phyloP scores from a whole-genome alignment of 192 early-diverging fungal genomes.

The Dimargaris cristalligena region DNA sequence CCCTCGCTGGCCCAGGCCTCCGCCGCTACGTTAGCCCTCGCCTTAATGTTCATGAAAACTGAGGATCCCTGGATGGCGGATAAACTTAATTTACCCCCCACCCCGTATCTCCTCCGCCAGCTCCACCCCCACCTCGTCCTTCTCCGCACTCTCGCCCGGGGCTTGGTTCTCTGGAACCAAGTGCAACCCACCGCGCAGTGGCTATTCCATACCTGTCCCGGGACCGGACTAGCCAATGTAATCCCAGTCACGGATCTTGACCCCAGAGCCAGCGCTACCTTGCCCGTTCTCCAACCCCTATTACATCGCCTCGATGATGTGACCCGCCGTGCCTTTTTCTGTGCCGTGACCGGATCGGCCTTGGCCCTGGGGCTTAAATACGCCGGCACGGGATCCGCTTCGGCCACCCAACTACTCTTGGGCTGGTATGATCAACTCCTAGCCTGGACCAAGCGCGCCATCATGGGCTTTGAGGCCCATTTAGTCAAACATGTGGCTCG shows the following conservation, averaged over 20 bases:
- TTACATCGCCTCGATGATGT: neutral
- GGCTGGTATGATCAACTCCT: slow-evolving; percentile 20
- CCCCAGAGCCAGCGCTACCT: neutral
- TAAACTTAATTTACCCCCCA: slow-evolving; percentile 35
- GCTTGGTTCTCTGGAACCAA: slow-evolving; percentile 54
- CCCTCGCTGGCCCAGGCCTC: neutral
- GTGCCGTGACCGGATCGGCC: neutral
- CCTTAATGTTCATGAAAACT: slow-evolving; percentile 55
- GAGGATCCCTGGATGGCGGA: slow-evolving; percentile 37
- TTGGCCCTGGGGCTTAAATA: slow-evolving; percentile 8
- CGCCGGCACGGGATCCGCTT: neutral
- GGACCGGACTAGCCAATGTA: neutral
- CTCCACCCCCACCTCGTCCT: slow-evolving; percentile 45
- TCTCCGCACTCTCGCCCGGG: slow-evolving; percentile 36
- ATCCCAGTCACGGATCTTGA: neutral
- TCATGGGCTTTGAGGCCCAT: slow-evolving; percentile 29
- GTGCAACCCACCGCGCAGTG: slow-evolving; percentile 40
- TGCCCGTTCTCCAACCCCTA: neutral
- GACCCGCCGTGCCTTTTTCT: neutral
- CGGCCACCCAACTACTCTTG: neutral
- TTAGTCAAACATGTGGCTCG: slow-evolving; percentile 14
- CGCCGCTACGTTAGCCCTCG: slow-evolving; percentile 49
- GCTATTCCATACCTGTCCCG: slow-evolving; percentile 19
- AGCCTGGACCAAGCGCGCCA: slow-evolving; percentile 30
- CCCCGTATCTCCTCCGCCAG: slow-evolving; percentile 34